Percentiles rank a stretch among this genome's conserved stretches.
Evolutionary conservation across 768 basidiomycete genomes (phyloP).

Genomic region (Auriculariales sp.): DNA sequence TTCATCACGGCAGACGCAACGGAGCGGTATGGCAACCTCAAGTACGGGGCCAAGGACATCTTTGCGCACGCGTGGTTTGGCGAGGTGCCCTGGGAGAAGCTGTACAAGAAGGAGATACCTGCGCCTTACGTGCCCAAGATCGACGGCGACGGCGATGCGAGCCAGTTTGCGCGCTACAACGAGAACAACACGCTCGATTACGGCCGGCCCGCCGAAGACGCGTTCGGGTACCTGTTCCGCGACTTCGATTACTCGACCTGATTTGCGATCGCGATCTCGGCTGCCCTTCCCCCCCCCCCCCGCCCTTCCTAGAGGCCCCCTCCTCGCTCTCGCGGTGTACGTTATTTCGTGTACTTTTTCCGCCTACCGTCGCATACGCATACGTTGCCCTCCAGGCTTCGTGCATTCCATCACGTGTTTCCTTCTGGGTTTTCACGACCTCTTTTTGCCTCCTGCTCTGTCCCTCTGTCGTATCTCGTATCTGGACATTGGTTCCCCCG

Average conservation of each 20-base stretch:
- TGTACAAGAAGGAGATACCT: slow-evolving; percentile 73
- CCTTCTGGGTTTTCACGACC: too few species aligned
- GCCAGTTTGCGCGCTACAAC: not conserved
- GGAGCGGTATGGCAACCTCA: slow-evolving; percentile 79
- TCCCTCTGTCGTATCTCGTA: too few species aligned
- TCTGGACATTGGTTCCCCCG: too few species aligned
- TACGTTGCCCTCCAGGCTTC: too few species aligned
- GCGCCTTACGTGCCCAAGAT: slow-evolving; percentile 93
- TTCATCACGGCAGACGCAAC: slow-evolving; percentile 83
- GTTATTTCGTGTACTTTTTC: too few species aligned
- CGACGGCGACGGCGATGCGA: slow-evolving; percentile 85
- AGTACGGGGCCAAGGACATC: slow-evolving; percentile 79
- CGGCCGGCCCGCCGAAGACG: slow-evolving; percentile 42
- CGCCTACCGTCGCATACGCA: too few species aligned
- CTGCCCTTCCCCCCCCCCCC: too few species aligned
- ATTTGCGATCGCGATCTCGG: slow-evolving; percentile 8
- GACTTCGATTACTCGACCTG: slow-evolving; percentile 56
- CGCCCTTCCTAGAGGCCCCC: too few species aligned
- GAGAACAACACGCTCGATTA: slow-evolving; percentile 22
- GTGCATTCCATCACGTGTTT: too few species aligned
- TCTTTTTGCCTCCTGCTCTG: too few species aligned
- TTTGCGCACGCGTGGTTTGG: slow-evolving; percentile 88
- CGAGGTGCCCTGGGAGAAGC: slow-evolving; percentile 82
- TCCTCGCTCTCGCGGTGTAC: too few species aligned
- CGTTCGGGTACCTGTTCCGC: slow-evolving; percentile 55